Evolutionary conservation across 805 yeast species (phyloP).

Genomic region (Candida saitoana): DNA sequence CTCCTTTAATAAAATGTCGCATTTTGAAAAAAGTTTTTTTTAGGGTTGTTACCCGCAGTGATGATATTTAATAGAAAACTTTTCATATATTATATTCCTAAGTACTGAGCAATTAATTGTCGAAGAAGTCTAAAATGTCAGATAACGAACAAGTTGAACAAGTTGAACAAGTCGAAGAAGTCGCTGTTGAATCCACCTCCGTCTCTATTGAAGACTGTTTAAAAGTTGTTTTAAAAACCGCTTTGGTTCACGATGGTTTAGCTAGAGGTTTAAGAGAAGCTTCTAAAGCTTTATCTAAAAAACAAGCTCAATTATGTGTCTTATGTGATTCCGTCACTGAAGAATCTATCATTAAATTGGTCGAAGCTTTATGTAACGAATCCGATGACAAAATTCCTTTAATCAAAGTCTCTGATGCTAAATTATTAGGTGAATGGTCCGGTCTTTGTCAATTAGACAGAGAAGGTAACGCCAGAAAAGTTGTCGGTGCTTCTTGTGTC

Average conservation of each 20-base stretch:
- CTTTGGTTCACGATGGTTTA: constrained; percentile 98
- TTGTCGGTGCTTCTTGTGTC: constrained; percentile 99
- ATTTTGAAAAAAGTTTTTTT: too few relatives aligned
- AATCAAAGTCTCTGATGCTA: constrained; percentile 99
- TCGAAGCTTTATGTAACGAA: constrained; percentile 99
- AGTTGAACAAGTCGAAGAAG: constrained; percentile 79
- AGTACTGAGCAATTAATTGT: constrained; percentile 62
- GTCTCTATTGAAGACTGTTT: constrained; percentile 97
- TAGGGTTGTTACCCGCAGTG: constrained; percentile 1
- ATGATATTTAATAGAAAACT: constrained; percentile 5
- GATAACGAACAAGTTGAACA: too few relatives aligned
- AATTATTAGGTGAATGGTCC: constrained; percentile 99
- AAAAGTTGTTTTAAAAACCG: constrained; percentile 95
- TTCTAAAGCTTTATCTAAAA: constrained; percentile 95
- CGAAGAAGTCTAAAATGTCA: constrained; percentile 86
- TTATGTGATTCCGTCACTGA: constrained; percentile 98
- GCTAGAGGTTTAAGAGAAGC: constrained; percentile 99
- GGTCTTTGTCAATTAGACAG: constrained; percentile 99
- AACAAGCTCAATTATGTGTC: constrained; percentile 97
- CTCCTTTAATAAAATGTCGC: too few relatives aligned
- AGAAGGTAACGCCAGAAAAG: constrained; percentile 99
- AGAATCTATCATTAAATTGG: constrained; percentile 92
- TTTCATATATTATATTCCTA: constrained; percentile 11
- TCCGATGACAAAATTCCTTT: constrained; percentile 94
- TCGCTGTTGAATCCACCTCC: constrained; percentile 78